Evolutionary conservation across 208 protist species (phyloP), one percentile per base, ranked within the genome.

Genomic region (Leishmania arabica): DNA sequence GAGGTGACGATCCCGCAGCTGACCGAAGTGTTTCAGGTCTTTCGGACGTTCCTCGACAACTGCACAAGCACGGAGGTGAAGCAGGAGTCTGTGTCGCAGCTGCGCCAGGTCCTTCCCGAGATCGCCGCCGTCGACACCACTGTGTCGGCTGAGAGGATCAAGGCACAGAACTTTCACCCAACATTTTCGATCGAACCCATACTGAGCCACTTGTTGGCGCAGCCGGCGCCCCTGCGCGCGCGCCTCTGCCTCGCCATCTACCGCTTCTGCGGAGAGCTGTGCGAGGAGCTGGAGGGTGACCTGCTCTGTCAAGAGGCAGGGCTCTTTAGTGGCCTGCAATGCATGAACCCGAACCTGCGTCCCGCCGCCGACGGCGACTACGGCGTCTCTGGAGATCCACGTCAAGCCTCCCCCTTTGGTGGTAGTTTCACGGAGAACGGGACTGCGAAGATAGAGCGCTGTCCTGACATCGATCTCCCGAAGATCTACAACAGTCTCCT

Each of bases 221-320:
- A 95, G 78, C 60, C 83, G 11, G 84, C 89, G 8, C 79, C 82
- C 19, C 84, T 95, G 53, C 94, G 94, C 15, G 88, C 88, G 27
- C 89, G 94, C 19, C 85, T 93, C 34, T 90, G 87, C 66, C 85
- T 96, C 42, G 94, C 94, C 13, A 82, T 97, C 51, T 89, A 93
- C 72, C 89, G 88, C 65, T 97, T 95, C 75, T 95, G 92, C 68
- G 69, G 74, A 2, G 91, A 89, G 51, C 51, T 93, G 45, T 81
- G 90, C 40, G 85, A 94, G 69, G 91, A 97, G 82, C 79, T 97
- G 74, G 94, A 97, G 80, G 92, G 94, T 31, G 91, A 96, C 78
- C 74, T 89, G 58, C 86, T 95, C 45, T 84, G 85, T 34, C 65
- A 78, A 21, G 84, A 80, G 24, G 90, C 86, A 0, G 92, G 92